phyloP scores from a whole-genome alignment of 768 basidiomycete species.

The Lactifluus volemus region DNA sequence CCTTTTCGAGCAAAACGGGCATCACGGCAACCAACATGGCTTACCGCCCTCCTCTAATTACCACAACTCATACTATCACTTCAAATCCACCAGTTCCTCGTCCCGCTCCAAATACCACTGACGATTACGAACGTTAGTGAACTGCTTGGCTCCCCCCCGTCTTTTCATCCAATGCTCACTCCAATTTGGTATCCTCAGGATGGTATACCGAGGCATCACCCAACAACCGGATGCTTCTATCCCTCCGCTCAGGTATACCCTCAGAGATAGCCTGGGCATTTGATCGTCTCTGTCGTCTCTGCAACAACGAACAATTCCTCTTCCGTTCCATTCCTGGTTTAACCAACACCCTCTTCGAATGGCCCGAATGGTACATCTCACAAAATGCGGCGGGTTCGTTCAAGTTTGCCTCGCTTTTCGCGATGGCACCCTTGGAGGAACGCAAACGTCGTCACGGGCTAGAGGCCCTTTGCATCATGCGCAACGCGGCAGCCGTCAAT shows the following conservation, averaged over 20 bases:
- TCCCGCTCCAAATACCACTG: slow-evolving; percentile 34
- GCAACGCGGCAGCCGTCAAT: slow-evolving; percentile 72
- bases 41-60: slow-evolving; percentile 16
- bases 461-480: slow-evolving; percentile 76
- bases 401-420: slow-evolving; percentile 39
- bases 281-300: slow-evolving; percentile 74
- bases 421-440: slow-evolving; percentile 40
- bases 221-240: slow-evolving; percentile 85
- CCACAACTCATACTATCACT: slow-evolving; percentile 1
- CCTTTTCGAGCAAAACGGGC: slow-evolving; percentile 20
- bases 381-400: slow-evolving; percentile 13
- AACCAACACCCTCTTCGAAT: slow-evolving; percentile 76
- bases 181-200: slow-evolving; percentile 33
- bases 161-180: slow-evolving; percentile 3
- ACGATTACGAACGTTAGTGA: slow-evolving; percentile 67
- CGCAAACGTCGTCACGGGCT: slow-evolving; percentile 66
- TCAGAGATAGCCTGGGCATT: slow-evolving; percentile 86
- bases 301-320: slow-evolving; percentile 67
- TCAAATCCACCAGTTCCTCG: not conserved
- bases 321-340: slow-evolving; percentile 68
- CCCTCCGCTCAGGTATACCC: slow-evolving; percentile 74
- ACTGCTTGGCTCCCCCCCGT: not conserved
- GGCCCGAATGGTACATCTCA: slow-evolving; percentile 78
- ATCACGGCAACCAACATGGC: slow-evolving; percentile 12
- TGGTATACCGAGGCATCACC: slow-evolving; percentile 80